Percentiles rank a stretch among this genome's conserved stretches.
Conservation (phyloP, 768 basidiomycete genomes). For the Russula abietina region DNA sequence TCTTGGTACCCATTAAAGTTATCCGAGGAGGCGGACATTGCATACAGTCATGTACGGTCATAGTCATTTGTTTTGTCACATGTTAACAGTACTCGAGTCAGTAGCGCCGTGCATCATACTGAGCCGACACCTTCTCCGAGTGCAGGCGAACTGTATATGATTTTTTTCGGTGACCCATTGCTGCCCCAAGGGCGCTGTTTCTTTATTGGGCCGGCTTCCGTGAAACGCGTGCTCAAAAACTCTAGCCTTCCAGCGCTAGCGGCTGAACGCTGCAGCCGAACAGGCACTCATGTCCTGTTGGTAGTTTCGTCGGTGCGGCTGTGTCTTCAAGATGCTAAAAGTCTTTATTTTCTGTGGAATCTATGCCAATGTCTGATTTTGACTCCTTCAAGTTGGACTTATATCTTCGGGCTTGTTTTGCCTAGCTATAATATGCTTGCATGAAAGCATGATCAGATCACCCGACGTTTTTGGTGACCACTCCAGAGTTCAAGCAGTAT, state of each 20-base stretch:
- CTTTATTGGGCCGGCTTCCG: no score
- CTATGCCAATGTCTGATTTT: background rate
- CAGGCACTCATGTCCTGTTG: no score
- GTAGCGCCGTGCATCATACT: background rate
- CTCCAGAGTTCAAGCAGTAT: background rate
- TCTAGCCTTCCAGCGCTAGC: no score
- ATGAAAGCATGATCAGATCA: background rate
- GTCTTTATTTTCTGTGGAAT: background rate
- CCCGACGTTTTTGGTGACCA: background rate
- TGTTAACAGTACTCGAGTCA: background rate
- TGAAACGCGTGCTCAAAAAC: no score
- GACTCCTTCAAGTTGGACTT: background rate
- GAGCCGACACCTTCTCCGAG: no score
- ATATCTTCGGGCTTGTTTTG: background rate
- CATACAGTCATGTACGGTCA: background rate
- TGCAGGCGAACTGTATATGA: background rate
- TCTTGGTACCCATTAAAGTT: background rate
- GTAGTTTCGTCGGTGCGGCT: background rate
- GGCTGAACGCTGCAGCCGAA: no score
- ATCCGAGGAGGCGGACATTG: background rate
- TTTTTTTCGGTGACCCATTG: background rate
- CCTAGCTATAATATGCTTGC: background rate
- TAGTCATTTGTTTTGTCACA: background rate
- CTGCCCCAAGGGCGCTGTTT: background rate
- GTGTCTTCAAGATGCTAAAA: background rate